These are phyloP conservation scores for Besnoitia besnoiti DNA, from an alignment of 169 alveolate genomes.

Conservation along the genomic window DNA sequence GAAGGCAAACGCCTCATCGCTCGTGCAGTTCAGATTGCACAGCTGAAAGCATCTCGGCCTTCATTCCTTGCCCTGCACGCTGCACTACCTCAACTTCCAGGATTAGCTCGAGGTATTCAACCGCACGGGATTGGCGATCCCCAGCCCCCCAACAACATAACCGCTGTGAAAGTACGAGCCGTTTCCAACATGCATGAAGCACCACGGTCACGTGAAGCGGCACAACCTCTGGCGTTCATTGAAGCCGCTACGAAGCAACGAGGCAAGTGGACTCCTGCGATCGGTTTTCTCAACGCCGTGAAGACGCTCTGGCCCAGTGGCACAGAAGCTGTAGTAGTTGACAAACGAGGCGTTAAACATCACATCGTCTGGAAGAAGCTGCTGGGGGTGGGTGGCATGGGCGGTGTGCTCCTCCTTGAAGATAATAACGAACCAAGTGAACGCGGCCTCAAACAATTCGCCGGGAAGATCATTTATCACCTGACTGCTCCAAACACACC, in stretches of 20 bases:
- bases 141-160: too few species aligned
- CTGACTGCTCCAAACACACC: neutral
- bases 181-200: too few species aligned
- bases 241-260: neutral
- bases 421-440: neutral
- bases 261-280: neutral
- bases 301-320: neutral
- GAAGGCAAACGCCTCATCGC: neutral
- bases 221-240: neutral
- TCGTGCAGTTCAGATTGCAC: neutral
- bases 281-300: neutral
- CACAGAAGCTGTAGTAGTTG: neutral
- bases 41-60: neutral
- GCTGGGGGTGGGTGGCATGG: neutral
- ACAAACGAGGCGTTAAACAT: neutral
- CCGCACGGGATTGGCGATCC: too few species aligned
- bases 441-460: neutral
- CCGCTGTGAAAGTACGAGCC: too few species aligned
- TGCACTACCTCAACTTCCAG: too few species aligned
- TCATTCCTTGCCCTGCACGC: neutral
- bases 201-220: too few species aligned
- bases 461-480: neutral
- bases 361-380: neutral
- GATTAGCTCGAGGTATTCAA: too few species aligned
- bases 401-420: neutral